Conservation (phyloP, 306 rosid species). For the Cucurbita ficifolia region DNA sequence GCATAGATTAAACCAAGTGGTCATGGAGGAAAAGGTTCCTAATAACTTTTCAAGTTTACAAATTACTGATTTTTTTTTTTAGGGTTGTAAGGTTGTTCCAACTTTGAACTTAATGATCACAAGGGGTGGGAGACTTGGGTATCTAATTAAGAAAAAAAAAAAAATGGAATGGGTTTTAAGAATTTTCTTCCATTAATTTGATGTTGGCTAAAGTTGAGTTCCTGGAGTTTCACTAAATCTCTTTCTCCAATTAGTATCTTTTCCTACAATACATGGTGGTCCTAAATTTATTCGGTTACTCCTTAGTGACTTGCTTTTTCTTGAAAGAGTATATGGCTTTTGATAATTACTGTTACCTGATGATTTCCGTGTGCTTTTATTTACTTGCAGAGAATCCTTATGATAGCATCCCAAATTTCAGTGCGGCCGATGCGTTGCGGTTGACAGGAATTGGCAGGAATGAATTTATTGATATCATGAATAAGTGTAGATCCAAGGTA, state of each 20-base stretch:
- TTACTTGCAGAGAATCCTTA: conserved; percentile 85
- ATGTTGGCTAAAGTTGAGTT: not conserved
- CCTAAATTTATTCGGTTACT: not conserved
- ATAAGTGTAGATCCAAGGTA: conserved; percentile 97
- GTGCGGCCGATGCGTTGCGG: conserved; percentile 93
- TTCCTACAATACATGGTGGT: not conserved
- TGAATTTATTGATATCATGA: conserved; percentile 94
- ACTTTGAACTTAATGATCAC: not conserved
- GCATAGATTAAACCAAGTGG: not conserved
- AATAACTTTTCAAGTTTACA: not conserved
- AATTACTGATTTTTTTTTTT: not conserved
- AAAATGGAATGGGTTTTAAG: not conserved
- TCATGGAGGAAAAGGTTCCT: not conserved
- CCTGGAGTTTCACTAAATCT: not conserved
- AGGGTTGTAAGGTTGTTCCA: not conserved
- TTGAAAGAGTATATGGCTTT: not conserved
- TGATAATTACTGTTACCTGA: not conserved
- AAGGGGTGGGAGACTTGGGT: not conserved
- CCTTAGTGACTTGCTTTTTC: not conserved
- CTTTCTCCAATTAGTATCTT: not conserved
- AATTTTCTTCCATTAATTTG: not conserved
- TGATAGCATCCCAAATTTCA: conserved; percentile 97
- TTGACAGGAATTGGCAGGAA: conserved; percentile 90
- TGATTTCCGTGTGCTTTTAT: conserved; percentile 12
- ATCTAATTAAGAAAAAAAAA: not conserved